Evolutionary conservation across 306 rosid genomes (phyloP).

Genomic region (Lathyrus sativus): DNA sequence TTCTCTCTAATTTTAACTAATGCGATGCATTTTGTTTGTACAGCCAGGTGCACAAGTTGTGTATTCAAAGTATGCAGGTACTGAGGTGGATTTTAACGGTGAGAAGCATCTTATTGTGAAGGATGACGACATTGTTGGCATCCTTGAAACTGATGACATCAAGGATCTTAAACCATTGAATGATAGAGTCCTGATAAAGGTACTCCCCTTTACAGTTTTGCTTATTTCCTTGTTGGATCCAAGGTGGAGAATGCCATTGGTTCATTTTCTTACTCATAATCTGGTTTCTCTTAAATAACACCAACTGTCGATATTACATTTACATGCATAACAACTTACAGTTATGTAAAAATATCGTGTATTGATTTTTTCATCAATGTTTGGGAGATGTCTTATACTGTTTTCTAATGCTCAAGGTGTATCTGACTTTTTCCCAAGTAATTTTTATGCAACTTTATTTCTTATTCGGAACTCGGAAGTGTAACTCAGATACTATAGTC

Average conservation of each 20-base stretch:
- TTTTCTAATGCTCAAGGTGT: not conserved
- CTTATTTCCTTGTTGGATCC: too few relatives aligned
- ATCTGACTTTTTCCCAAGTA: not conserved
- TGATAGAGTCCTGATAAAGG: conserved; percentile 83
- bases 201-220: conserved; percentile 31
- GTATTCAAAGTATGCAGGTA: conserved; percentile 84
- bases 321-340: not conserved
- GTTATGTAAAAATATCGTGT: not conserved
- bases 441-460: conserved; percentile 5
- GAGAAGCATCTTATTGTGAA: conserved; percentile 78
- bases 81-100: conserved; percentile 82
- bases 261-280: not conserved
- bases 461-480: not conserved
- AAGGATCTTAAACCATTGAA: conserved; percentile 88
- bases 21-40: conserved; percentile 14
- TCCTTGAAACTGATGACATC: conserved; percentile 73
- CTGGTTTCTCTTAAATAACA: not conserved
- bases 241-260: too few relatives aligned
- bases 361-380: not conserved
- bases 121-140: conserved; percentile 84
- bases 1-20: conserved; percentile 1
- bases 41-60: conserved; percentile 76
- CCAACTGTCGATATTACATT: not conserved
- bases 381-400: not conserved
- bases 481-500: not conserved